These are phyloP conservation scores for Wallacemonas sp. DNA, from an alignment of 208 protist genomes.

Conservation along the genomic window DNA sequence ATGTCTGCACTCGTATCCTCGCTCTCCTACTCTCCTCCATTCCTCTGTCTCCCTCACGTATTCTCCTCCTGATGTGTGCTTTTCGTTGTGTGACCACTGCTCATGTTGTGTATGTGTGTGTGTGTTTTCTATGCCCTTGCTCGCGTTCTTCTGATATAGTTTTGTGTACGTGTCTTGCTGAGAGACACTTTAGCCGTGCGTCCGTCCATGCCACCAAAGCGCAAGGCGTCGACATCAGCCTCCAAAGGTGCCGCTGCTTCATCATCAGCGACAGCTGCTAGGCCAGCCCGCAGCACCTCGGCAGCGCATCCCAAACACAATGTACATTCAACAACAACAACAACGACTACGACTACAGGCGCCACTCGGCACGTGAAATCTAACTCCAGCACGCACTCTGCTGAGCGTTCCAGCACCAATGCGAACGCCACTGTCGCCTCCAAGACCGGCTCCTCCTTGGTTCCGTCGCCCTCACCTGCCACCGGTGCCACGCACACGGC, in stretches of 20 bases:
- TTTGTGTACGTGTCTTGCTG: neutral
- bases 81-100: no score
- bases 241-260: no score
- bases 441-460: neutral
- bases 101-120: neutral
- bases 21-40: neutral
- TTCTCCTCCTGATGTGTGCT: neutral
- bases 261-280: no score
- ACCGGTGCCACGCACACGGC: neutral
- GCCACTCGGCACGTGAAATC: no score
- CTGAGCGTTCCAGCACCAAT: no score
- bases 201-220: conserved; percentile 9
- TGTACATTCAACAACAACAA: no score
- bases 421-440: neutral
- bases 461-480: neutral
- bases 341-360: no score
- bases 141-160: conserved; percentile 14
- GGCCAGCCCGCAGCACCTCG: no score
- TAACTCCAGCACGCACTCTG: no score
- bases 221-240: neutral
- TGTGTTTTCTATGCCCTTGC: neutral
- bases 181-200: no score
- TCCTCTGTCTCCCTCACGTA: neutral
- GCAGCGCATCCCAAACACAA: no score
- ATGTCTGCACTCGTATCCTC: conserved; percentile 15